phyloP scores from a whole-genome alignment of 495 filamentous ascomycete species.

The Tuber borchii region DNA sequence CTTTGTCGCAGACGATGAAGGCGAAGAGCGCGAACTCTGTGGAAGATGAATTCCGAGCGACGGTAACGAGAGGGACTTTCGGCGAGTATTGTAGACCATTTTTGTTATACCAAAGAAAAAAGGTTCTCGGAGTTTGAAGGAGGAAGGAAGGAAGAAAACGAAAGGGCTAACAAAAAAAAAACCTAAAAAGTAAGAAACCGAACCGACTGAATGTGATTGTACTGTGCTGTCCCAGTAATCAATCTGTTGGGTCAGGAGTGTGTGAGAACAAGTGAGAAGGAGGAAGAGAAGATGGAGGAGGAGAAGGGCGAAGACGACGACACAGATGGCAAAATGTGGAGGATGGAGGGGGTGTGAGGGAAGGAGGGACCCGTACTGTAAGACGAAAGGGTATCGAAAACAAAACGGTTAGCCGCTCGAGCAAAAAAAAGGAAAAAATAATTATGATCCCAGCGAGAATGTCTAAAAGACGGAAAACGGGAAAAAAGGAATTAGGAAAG shows the following conservation, averaged over 20 bases:
- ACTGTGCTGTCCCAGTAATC: slow-evolving; percentile 13
- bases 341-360: not conserved
- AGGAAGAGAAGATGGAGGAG: not conserved
- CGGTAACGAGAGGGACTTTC: slow-evolving; percentile 90
- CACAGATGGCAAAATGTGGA: not conserved
- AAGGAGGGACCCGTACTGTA: slow-evolving; percentile 1
- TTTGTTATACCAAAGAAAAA: slow-evolving; percentile 26
- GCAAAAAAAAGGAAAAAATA: not conserved
- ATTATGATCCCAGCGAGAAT: not conserved
- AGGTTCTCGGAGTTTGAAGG: slow-evolving; percentile 25
- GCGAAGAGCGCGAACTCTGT: slow-evolving; percentile 52
- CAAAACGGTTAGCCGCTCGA: slow-evolving; percentile 1
- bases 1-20: slow-evolving; percentile 50
- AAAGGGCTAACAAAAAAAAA: not conserved
- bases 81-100: slow-evolving; percentile 97
- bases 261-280: slow-evolving; percentile 14
- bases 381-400: slow-evolving; percentile 3
- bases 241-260: slow-evolving; percentile 19
- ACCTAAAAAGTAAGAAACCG: not conserved
- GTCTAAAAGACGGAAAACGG: not conserved
- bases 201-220: not conserved
- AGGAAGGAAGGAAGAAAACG: not conserved
- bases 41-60: slow-evolving; percentile 88
- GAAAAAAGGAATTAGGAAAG: not conserved
- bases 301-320: slow-evolving; percentile 27